Evolutionary conservation across 352 stramenopile species (phyloP).

Genomic region (Globisporangium paddicum): DNA sequence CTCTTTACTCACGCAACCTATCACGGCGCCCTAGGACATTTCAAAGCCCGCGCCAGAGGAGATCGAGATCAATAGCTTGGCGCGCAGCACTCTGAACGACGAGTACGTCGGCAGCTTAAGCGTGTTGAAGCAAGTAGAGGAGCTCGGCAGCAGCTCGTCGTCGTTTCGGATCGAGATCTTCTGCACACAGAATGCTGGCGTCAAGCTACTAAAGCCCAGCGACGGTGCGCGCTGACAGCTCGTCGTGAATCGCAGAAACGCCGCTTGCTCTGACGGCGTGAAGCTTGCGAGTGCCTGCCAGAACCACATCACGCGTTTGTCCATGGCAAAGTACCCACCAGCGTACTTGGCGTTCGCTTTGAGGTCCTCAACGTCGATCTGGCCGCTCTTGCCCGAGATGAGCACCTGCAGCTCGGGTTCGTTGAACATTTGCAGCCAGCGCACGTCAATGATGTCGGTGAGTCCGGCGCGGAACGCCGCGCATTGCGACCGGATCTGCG

Average conservation of each 20-base stretch:
- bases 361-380: constrained; percentile 80
- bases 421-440: constrained; percentile 94
- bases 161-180: constrained; percentile 59
- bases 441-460: constrained; percentile 90
- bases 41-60: constrained; percentile 94
- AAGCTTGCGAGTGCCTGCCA: constrained; percentile 75
- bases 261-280: constrained; percentile 76
- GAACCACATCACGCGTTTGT: constrained; percentile 65
- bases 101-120: constrained; percentile 97
- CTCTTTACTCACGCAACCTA: too few relatives aligned
- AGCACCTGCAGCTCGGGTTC: constrained; percentile 95
- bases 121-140: constrained; percentile 97
- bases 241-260: constrained; percentile 94
- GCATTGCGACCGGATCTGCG: constrained; percentile 87
- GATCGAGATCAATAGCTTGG: constrained; percentile 95
- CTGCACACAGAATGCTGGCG: constrained; percentile 93
- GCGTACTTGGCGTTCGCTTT: constrained; percentile 86
- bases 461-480: constrained; percentile 92
- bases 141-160: constrained; percentile 88
- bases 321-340: constrained; percentile 91
- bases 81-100: constrained; percentile 89
- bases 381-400: constrained; percentile 76
- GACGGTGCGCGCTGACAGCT: constrained; percentile 93
- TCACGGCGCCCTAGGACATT: constrained; percentile 67
- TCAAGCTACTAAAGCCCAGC: constrained; percentile 91